phyloP scores from a whole-genome alignment of 148 eudicot genomes.

The Tetragonia tetragonoides region DNA sequence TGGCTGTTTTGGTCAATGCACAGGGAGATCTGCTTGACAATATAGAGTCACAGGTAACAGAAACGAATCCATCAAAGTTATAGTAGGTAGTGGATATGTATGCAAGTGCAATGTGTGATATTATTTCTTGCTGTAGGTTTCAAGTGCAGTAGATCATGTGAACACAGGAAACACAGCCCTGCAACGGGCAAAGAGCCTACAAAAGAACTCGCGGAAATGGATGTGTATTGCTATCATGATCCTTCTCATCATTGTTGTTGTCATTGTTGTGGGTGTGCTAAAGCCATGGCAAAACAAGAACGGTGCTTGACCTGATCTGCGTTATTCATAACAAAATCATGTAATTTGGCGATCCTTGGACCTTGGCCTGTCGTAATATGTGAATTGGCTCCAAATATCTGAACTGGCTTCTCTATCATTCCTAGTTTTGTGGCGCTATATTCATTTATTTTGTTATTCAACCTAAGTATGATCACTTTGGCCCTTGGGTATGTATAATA shows the following conservation, averaged over 20 bases:
- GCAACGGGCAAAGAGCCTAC: slow-evolving; percentile 69
- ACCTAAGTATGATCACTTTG: too few species aligned
- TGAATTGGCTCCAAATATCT: not conserved
- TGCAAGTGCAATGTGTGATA: not conserved
- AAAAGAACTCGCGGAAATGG: slow-evolving; percentile 83
- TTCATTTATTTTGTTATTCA: not conserved
- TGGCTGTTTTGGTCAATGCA: slow-evolving; percentile 89
- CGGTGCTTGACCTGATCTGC: slow-evolving; percentile 41
- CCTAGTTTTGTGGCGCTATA: not conserved
- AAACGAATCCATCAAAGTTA: not conserved
- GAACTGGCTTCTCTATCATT: not conserved
- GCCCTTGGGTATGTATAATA: too few species aligned
- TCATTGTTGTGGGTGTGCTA: slow-evolving; percentile 66
- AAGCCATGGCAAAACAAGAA: slow-evolving; percentile 77
- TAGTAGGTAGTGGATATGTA: not conserved
- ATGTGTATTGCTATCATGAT: slow-evolving; percentile 76
- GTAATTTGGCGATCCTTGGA: not conserved
- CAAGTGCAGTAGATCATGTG: slow-evolving; percentile 84
- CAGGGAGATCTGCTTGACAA: slow-evolving; percentile 96
- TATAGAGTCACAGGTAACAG: slow-evolving; percentile 81
- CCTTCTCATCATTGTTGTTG: slow-evolving; percentile 59
- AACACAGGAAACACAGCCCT: slow-evolving; percentile 75
- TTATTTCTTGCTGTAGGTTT: slow-evolving; percentile 37
- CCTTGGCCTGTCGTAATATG: not conserved
- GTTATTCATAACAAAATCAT: not conserved